phyloP scores from a whole-genome alignment of 306 rosid species.

The Neltuma alba region DNA sequence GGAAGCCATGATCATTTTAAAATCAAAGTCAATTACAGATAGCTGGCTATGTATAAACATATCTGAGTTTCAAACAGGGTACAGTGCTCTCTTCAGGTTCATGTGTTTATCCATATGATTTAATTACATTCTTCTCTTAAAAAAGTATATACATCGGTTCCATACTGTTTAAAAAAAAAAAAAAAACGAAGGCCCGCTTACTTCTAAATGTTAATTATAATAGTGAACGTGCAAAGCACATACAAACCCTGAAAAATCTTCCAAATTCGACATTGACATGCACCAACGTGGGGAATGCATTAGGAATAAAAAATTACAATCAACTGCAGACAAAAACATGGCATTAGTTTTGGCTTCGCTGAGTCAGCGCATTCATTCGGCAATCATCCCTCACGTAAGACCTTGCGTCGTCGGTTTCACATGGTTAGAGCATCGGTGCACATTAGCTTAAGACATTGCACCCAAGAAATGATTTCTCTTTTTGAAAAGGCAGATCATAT shows the following conservation, averaged over 20 bases:
- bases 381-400: neutral
- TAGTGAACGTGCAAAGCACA: neutral
- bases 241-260: neutral
- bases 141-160: neutral
- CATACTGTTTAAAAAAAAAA: neutral
- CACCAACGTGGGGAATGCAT: neutral
- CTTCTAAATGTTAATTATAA: neutral
- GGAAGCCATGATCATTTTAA: neutral
- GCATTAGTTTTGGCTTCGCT: neutral
- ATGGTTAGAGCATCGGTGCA: neutral
- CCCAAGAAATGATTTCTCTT: neutral
- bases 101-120: too few relatives aligned
- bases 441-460: neutral
- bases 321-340: neutral
- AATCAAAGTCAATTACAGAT: neutral
- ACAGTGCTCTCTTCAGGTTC: neutral
- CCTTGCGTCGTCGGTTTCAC: neutral
- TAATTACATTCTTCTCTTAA: neutral
- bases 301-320: neutral
- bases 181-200: neutral
- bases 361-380: neutral
- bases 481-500: neutral
- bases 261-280: neutral
- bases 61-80: neutral
- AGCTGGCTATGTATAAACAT: too few relatives aligned